Evolutionary conservation across 1,139 yeast genomes (phyloP), one percentile per base, ranked within the genome.

Genomic region (Lodderomyces orthopsilosis): DNA sequence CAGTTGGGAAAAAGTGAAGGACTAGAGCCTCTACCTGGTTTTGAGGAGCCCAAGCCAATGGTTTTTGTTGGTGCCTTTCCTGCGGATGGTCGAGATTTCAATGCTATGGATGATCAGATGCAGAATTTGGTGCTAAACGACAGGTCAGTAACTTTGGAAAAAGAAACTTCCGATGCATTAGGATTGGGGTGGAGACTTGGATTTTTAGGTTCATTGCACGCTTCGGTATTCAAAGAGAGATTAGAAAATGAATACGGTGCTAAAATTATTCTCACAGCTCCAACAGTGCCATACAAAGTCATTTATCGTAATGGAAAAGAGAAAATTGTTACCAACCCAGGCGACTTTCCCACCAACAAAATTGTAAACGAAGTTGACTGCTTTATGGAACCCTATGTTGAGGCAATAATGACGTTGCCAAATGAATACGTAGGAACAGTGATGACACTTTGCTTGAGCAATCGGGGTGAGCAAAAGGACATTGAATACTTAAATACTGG

Each of bases 161-260:
- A 91, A 56, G 97, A 93, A 56, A 87, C 96, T 0, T 90, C 98
- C 0, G 87, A 84, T 57, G 98, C 98, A 0, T 70, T 93, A 46
- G 98, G 98, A 0, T 91, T 91, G 55, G 98, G 98, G 24, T 93
- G 98, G 98, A 79, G 98, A 60, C 68, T 93, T 33, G 98, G 98
- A 1, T 93, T 93, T 58, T 68, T 93, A 38, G 98, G 98, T 0
- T 89, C 97, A 0, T 66, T 93, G 30, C 98, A 93, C 69, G 97
- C 98, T 0, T 84, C 95, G 15, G 98, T 93, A 1, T 93, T 93
- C 63, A 85, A 87, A 53, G 97, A 93, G 56, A 69, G 98, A 42
- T 70, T 93, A 46, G 95, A 90, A 54, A 87, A 85, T 50, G 98
- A 93, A 59, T 93, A 93, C 57, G 98, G 98, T 3, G 91, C 96